A percentile compares a stretch with the other conserved stretches of the same genome.
These are phyloP conservation scores for Diplodia scrobiculata DNA, from an alignment of 2,329 filamentous ascomycete species.

Conservation along the genomic window DNA sequence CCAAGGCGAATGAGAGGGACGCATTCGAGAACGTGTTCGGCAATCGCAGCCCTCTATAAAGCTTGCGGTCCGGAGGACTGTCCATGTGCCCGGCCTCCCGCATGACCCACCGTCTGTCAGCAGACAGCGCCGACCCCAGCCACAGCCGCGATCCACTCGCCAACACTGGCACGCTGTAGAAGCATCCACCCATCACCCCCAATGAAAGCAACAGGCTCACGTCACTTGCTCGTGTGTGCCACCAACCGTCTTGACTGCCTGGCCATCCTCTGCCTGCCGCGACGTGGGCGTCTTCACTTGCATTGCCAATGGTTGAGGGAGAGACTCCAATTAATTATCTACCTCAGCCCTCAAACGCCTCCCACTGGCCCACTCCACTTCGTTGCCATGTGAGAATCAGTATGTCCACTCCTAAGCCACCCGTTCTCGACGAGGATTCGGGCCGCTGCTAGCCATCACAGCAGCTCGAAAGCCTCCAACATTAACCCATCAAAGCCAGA, in stretches of 20 bases:
- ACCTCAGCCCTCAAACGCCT: conserved; percentile 7
- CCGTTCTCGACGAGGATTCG: conserved; percentile 30
- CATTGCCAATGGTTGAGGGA: conserved; percentile 20
- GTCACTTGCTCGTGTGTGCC: background rate
- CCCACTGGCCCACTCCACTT: conserved; percentile 16
- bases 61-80: conserved; percentile 1
- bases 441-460: conserved; percentile 21
- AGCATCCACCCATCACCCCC: background rate
- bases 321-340: conserved; percentile 19
- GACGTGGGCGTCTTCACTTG: background rate
- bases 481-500: conserved; percentile 5
- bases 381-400: conserved; percentile 14
- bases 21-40: conserved; percentile 18
- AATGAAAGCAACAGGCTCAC: background rate
- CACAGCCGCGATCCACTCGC: background rate
- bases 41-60: conserved; percentile 22
- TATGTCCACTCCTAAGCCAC: background rate
- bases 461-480: conserved; percentile 19
- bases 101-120: conserved; percentile 16
- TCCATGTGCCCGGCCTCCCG: conserved; percentile 13
- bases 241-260: background rate
- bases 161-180: background rate
- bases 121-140: background rate
- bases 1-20: conserved; percentile 14
- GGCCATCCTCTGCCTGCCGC: background rate